Conservation (phyloP, 2,329 filamentous ascomycete genomes). For the Xylogone sp. region DNA sequence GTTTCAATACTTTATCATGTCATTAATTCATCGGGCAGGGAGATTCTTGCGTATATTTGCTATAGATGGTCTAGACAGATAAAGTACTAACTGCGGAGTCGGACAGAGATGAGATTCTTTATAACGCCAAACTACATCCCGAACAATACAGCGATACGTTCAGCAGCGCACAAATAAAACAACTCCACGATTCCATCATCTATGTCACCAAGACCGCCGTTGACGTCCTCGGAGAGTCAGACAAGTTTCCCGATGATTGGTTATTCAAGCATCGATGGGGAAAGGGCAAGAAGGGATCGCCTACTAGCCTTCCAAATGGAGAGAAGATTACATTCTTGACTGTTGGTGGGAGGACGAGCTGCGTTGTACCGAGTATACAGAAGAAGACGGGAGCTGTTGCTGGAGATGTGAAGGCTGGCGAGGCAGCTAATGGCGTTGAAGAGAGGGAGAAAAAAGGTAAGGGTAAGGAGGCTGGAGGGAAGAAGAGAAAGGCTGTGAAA, state of each 20-base stretch:
- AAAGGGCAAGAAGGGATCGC: conserved; percentile 73
- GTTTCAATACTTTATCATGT: neutral
- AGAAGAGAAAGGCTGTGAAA: conserved; percentile 5
- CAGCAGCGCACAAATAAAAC: conserved; percentile 63
- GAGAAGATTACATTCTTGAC: conserved; percentile 82
- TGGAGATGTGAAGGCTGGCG: conserved; percentile 18
- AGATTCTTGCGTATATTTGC: no score
- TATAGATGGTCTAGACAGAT: neutral
- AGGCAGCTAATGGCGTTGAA: conserved; percentile 1
- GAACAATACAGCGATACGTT: conserved; percentile 91
- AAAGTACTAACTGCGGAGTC: neutral
- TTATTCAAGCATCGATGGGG: conserved; percentile 86
- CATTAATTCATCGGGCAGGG: neutral
- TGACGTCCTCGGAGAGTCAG: conserved; percentile 74
- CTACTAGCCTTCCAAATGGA: conserved; percentile 71
- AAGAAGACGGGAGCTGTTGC: conserved; percentile 57
- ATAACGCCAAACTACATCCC: conserved; percentile 83
- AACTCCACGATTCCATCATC: conserved; percentile 68
- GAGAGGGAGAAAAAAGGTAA: conserved; percentile 23
- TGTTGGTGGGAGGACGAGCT: conserved; percentile 88
- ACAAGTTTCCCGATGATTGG: conserved; percentile 83
- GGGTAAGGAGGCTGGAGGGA: conserved; percentile 34
- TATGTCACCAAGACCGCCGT: conserved; percentile 79
- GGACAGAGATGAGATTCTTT: conserved; percentile 77
- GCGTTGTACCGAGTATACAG: conserved; percentile 79